Evolutionary conservation across 148 eudicot species (phyloP).

Genomic region (Chenopodium album): DNA sequence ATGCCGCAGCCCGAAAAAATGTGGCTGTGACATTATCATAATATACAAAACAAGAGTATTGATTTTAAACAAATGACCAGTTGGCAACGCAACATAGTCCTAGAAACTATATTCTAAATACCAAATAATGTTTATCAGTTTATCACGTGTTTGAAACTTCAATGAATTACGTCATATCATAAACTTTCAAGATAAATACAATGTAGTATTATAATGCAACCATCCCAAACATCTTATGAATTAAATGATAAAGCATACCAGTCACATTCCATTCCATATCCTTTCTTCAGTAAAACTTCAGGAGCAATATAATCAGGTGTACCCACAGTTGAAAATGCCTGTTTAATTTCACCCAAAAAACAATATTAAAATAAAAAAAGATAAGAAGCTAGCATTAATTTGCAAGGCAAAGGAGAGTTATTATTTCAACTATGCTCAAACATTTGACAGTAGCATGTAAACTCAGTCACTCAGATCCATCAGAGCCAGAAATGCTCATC

Average conservation of each 20-base stretch:
- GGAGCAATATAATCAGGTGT: no score
- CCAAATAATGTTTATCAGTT: neutral
- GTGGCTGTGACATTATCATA: neutral
- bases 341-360: no score
- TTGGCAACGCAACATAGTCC: neutral
- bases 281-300: no score
- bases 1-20: neutral
- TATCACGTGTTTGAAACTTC: neutral
- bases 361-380: constrained; percentile 23
- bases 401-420: neutral
- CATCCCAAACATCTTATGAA: neutral
- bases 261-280: constrained; percentile 84
- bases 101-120: neutral
- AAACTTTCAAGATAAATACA: neutral
- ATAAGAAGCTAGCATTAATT: constrained; percentile 18
- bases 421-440: constrained; percentile 6
- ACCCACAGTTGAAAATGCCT: no score
- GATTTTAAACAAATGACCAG: no score
- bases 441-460: constrained; percentile 3
- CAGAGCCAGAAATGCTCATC: neutral
- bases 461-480: neutral
- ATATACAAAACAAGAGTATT: neutral
- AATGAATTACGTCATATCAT: neutral
- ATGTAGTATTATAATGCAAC: neutral
- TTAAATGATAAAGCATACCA: constrained; percentile 52